Conservation (phyloP, 345 rosid species). For the Euclidium syriacum region DNA sequence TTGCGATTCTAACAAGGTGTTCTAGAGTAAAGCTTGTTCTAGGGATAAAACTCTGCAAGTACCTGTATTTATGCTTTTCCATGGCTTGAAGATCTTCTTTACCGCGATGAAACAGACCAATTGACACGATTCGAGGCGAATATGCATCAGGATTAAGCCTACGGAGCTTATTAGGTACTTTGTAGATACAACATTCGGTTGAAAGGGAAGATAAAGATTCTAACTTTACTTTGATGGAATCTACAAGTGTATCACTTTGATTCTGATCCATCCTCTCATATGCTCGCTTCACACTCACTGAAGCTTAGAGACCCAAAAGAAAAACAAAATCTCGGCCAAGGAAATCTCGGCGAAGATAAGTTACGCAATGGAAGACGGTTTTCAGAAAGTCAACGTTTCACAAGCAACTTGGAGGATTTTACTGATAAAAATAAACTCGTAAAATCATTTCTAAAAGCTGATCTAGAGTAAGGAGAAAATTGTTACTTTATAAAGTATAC, state of each 20-base stretch:
- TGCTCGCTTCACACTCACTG: too few species aligned
- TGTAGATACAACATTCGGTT: slow-evolving; percentile 16
- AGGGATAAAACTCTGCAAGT: slow-evolving; percentile 19
- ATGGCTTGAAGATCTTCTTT: slow-evolving; percentile 12
- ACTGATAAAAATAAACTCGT: too few species aligned
- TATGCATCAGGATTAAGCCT: slow-evolving; percentile 21
- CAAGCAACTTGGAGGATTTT: too few species aligned
- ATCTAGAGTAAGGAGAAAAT: too few species aligned
- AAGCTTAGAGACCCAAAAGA: too few species aligned
- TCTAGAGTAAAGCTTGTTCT: slow-evolving; percentile 18
- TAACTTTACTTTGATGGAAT: slow-evolving; percentile 19
- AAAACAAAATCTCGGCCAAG: too few species aligned
- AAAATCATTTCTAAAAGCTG: too few species aligned
- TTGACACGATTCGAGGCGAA: slow-evolving; percentile 19
- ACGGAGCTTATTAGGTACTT: slow-evolving; percentile 24
- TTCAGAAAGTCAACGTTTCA: too few species aligned
- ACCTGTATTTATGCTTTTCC: slow-evolving; percentile 34
- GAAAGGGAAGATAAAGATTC: slow-evolving; percentile 20
- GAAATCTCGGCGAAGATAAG: too few species aligned
- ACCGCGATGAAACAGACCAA: slow-evolving; percentile 21
- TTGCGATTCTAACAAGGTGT: slow-evolving; percentile 3
- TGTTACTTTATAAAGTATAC: too few species aligned
- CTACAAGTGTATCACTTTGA: slow-evolving; percentile 1
- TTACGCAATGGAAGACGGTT: too few species aligned
- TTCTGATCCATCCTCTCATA: not conserved